phyloP scores from a whole-genome alignment of 306 rosid species.

The Acacia acuminata region DNA sequence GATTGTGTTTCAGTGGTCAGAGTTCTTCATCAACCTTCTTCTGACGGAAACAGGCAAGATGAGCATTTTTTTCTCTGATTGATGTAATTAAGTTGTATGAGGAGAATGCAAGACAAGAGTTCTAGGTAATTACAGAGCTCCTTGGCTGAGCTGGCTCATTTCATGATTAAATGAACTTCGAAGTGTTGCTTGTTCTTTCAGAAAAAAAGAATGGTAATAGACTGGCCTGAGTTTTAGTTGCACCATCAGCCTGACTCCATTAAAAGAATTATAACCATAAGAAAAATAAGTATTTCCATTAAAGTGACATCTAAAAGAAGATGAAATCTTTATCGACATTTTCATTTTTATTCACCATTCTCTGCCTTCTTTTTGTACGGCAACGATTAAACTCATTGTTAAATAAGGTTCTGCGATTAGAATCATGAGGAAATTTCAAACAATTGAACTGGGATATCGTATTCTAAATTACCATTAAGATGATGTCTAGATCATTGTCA shows the following conservation, averaged over 20 bases:
- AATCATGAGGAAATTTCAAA: background rate
- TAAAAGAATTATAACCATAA: slow-evolving; percentile 2
- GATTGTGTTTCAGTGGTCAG: slow-evolving; percentile 72
- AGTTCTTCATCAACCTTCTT: slow-evolving; percentile 81
- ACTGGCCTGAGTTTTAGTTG: slow-evolving; percentile 7
- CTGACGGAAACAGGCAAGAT: slow-evolving; percentile 79
- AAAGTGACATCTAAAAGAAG: slow-evolving; percentile 5
- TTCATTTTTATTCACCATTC: background rate
- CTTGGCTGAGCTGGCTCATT: slow-evolving; percentile 22
- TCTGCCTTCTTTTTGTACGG: background rate
- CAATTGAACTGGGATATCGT: background rate
- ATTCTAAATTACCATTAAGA: background rate
- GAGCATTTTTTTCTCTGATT: slow-evolving; percentile 36
- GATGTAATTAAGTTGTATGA: slow-evolving; percentile 34
- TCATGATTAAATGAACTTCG: slow-evolving; percentile 13
- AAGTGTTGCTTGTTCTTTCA: slow-evolving; percentile 11
- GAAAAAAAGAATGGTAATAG: background rate
- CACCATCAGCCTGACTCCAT: slow-evolving; percentile 17
- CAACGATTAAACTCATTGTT: background rate
- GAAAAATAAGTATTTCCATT: background rate
- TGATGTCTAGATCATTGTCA: slow-evolving; percentile 5
- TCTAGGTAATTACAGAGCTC: slow-evolving; percentile 32
- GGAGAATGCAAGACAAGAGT: slow-evolving; percentile 21
- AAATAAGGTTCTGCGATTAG: background rate
- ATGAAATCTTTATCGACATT: slow-evolving; percentile 3